Base-by-base conservation (phyloP, 2,329 filamentous ascomycete species). In the Zymoseptoria passerinii region DNA sequence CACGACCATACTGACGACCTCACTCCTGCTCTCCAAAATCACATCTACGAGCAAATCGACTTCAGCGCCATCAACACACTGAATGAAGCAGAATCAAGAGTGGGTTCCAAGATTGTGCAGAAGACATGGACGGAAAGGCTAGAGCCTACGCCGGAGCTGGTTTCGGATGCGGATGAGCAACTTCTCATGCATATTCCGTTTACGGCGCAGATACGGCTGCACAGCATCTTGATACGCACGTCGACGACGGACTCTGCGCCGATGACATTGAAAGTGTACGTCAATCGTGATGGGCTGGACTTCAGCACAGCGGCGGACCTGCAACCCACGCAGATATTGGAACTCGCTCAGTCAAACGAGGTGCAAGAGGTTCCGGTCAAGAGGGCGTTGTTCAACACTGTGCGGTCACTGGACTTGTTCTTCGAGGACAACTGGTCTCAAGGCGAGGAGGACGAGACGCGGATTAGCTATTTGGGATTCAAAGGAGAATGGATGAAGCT, bases 141-240 rank as follows among this genome's bases (percentile, higher is more conserved):
- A 60, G 74, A 83, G 16, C 73, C 81, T 2, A 77, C 84, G 66
- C 90, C 91, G 0, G 88, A 95, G 75, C 80, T 99, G 28, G 83
- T 82, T 68, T 96, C 90, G 70, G 89, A 95, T 71, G 85, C 87
- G 0, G 94, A 97, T 72, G 91, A 96, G 77, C 91, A 99, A 77
- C 75, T 99, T n/a, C 77, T 99, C 57, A 90, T 99, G 81, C 86
- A 87, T 63, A 82, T 97, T 44, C 94, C 94, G 88, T 99, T 99
- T 77, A 92, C 91, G 1, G 92, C 89, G 52, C 92, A 96, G 74
- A 85, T 96, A 60, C 95, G 95, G 70, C 85, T 99, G 0, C 92
- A 97, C 76, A 86, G 89, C 27, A 85, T 99, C 70, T 81, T 96
- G 23, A 76, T 99, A 59, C 90, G 92, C 71, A 89, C 90, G 1